Base-by-base conservation (phyloP, 768 basidiomycete species). In the Lactarius deliciosus region DNA sequence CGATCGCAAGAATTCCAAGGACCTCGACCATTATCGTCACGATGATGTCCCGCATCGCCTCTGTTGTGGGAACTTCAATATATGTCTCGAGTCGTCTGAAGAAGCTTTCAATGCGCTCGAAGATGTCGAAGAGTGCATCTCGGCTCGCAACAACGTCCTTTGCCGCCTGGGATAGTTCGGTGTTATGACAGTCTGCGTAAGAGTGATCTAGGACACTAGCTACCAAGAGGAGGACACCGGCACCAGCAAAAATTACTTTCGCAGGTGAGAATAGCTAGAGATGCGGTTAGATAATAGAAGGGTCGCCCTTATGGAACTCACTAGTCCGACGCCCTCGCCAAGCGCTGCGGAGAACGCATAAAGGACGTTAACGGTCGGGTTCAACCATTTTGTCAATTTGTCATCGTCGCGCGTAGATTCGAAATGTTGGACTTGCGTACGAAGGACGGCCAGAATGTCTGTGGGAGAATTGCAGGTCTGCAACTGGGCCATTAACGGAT, bases 1-100 rank as follows among this genome's bases (percentile, higher is more conserved):
- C 55, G 11, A 34, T 28, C 16, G 13, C 55, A 34, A 56, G 8
- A 15, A 56, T n/a, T 8, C 30, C 16, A 56, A 56, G 55, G 5
- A 58, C n/a, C 34, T 34, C 57, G 10, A 40, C n/a, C 57, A 58
- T 34, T 10, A 40, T 58, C 57, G 25, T 58, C 34, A 22, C 57
- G 11, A 58, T 58, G 11, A 58, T 40, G 8, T 58, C 36, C n/a
- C 5, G 13, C n/a, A 58, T 58, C 34, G 57, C 32, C n/a, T 16
- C 32, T 6, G 18, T 58, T 13, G 34, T 9, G 5, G 57, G 57
- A 5, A 16, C 6, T 11, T 58, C 36, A 3, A 11, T 58, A 34
- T 34, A 40, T 3, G 34, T 7, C 22, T 38, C 34, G 36, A 58
- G 34, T 0, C 30, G 57, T 22, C 13, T 40, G 20, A 58, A 34